Evolutionary conservation across 2,329 filamentous ascomycete species (phyloP).

Genomic region (Scopulariopsis brevicaulis): DNA sequence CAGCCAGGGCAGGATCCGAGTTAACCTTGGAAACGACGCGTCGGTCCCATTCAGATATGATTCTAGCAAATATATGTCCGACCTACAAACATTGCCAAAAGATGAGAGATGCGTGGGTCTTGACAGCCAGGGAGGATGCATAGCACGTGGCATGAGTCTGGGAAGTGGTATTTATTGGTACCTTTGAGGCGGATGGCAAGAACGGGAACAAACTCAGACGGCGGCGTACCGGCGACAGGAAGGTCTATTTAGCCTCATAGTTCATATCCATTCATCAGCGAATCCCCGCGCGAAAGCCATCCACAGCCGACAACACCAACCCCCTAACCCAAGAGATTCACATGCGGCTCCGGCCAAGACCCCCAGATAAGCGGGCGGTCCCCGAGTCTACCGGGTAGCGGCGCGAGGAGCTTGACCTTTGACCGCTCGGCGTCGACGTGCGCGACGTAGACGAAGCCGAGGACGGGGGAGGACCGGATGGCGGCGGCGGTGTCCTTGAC

Average conservation of each 20-base stretch:
- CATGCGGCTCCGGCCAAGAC: constrained; percentile 74
- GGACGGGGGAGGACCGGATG: constrained; percentile 70
- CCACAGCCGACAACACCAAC: not conserved
- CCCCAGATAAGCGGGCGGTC: constrained; percentile 74
- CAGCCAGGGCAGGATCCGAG: no score
- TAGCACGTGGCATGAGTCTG: no score
- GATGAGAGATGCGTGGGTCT: no score
- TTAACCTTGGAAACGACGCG: no score
- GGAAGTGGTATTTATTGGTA: no score
- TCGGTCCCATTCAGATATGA: no score
- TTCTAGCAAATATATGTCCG: no score
- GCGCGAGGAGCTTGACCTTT: constrained; percentile 71
- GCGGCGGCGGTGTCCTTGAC: constrained; percentile 57
- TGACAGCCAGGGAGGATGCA: no score
- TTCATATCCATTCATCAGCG: not conserved
- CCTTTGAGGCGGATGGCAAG: no score
- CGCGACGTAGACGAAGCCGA: constrained; percentile 88
- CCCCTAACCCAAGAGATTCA: constrained; percentile 54
- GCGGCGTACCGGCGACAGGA: no score
- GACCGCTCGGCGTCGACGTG: constrained; percentile 80
- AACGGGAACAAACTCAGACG: no score
- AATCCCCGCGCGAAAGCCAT: not conserved
- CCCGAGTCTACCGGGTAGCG: constrained; percentile 71
- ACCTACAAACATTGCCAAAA: no score
- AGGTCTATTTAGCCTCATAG: not conserved